Base-by-base conservation (phyloP, 2,329 filamentous ascomycete genomes). In the Cladorrhinum sp. region DNA sequence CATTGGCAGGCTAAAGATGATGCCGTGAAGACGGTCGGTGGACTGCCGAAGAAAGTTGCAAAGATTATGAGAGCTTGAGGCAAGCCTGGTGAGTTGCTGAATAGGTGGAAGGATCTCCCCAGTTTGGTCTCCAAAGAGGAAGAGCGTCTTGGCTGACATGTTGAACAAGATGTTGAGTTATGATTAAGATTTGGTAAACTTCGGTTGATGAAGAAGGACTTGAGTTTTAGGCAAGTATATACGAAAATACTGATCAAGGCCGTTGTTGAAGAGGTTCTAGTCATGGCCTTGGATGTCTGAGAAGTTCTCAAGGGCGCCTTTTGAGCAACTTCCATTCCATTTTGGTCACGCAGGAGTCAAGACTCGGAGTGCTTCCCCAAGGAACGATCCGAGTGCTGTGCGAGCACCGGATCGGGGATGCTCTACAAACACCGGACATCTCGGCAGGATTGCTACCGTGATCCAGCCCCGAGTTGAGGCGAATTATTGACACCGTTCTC, bases 111-210 rank as follows among this genome's bases (percentile, higher is more conserved):
- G 28, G 36, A 61, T 36, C 26, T 62, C 63, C 8, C 58, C 63
- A 16, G 63, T 60, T 30, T 62, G 58, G 46, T 64, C 63, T n/a
- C 63, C 63, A 53, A 64, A 61, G n/a, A 61, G 58, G 2, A 64
- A 56, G 3, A 64, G 49, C n/a, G 26, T 55, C 20, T 55, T 53
- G 9, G 46, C 24, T 8, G 57, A 48, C 61, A 62, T 62, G 23
- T 42, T 59, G 36, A 46, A 18, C 18, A 4, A 21, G 42, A 16
- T 42, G 36, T n/a, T 16, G 16, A 42, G 36, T 5, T 30, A 4
- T 10, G 26, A 30, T 4, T 30, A 30, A 30, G 26, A 4, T 30
- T 30, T 30, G 26, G 26, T 30, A n/a, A n/a, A n/a, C n/a, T n/a
- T n/a, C n/a, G 36, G 36, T 18, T 46, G n/a, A 20, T 20, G n/a